Evolutionary conservation across 129 eudicot species (phyloP).

Genomic region (Glebionis coronaria): DNA sequence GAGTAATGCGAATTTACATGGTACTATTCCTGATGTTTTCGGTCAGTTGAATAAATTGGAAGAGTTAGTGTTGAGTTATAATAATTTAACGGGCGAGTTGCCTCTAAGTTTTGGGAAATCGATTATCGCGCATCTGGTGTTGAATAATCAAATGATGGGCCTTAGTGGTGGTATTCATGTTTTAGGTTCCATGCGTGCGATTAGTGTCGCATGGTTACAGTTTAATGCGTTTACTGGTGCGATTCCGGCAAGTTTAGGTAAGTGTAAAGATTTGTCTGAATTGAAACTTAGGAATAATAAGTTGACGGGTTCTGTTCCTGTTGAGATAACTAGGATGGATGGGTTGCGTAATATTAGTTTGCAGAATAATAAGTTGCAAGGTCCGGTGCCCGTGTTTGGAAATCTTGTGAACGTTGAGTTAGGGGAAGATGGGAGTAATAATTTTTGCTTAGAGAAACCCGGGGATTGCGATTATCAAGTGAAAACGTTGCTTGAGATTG

Average conservation of each 20-base stretch:
- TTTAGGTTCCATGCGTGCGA: not conserved
- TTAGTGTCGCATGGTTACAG: constrained; percentile 9
- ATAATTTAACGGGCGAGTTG: constrained; percentile 2
- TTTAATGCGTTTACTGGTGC: not conserved
- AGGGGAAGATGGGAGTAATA: not conserved
- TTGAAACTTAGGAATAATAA: constrained; percentile 4
- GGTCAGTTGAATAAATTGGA: not conserved
- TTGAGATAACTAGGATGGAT: not conserved
- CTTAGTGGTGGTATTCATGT: constrained; percentile 9
- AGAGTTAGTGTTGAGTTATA: constrained; percentile 3
- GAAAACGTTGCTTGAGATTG: not conserved
- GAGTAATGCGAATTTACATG: constrained; percentile 2
- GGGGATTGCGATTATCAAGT: constrained; percentile 12
- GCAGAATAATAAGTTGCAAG: constrained; percentile 18
- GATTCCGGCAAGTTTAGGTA: not conserved
- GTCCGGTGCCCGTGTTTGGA: constrained; percentile 6
- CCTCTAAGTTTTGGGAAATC: constrained; percentile 4
- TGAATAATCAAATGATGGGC: constrained; percentile 2
- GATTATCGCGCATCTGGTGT: not conserved
- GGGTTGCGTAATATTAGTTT: not conserved
- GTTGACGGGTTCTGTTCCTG: constrained; percentile 1
- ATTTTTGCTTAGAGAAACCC: constrained; percentile 4
- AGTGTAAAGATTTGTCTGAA: not conserved
- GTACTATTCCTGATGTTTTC: constrained; percentile 10
- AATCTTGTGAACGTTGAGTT: constrained; percentile 8